phyloP scores from a whole-genome alignment of 73 alveolate species.

The Breviolum minutum region DNA sequence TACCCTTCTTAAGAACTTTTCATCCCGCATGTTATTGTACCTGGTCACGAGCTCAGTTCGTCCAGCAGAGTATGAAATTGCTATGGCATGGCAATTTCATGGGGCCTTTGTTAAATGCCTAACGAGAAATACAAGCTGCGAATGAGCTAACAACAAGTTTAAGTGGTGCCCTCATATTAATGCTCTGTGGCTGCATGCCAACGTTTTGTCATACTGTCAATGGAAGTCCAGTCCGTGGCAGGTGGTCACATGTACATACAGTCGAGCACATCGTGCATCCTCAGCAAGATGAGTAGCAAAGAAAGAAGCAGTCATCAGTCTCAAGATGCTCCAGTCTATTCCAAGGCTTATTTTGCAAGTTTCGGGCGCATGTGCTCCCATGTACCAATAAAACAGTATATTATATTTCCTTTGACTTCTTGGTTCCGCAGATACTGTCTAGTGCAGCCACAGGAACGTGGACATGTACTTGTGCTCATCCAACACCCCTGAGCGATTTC shows the following conservation, averaged over 20 bases:
- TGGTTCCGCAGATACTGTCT: background rate
- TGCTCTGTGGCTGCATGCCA: too few relatives aligned
- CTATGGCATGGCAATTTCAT: background rate
- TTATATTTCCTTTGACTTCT: background rate
- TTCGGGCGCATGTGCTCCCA: too few relatives aligned
- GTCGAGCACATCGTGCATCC: constrained; percentile 99
- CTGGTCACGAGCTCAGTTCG: background rate
- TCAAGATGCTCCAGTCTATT: constrained; percentile 98
- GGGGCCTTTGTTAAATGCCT: background rate
- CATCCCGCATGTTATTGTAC: constrained; percentile 98
- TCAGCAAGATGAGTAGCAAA: constrained; percentile 96
- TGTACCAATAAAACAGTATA: background rate
- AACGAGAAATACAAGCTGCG: too few relatives aligned
- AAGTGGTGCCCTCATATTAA: too few relatives aligned
- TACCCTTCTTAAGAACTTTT: constrained; percentile 99
- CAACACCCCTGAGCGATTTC: constrained; percentile 99
- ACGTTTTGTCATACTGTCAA: too few relatives aligned
- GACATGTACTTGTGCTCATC: constrained; percentile 98
- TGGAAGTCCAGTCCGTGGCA: too few relatives aligned
- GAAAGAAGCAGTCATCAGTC: constrained; percentile 95
- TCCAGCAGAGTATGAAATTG: too few relatives aligned
- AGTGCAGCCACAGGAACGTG: constrained; percentile 23
- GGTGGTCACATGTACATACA: constrained; percentile 97
- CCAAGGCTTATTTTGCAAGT: too few relatives aligned
- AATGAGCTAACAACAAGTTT: too few relatives aligned